Conservation (phyloP, 768 basidiomycete genomes). For the Cystofilobasidium bisporidii region DNA sequence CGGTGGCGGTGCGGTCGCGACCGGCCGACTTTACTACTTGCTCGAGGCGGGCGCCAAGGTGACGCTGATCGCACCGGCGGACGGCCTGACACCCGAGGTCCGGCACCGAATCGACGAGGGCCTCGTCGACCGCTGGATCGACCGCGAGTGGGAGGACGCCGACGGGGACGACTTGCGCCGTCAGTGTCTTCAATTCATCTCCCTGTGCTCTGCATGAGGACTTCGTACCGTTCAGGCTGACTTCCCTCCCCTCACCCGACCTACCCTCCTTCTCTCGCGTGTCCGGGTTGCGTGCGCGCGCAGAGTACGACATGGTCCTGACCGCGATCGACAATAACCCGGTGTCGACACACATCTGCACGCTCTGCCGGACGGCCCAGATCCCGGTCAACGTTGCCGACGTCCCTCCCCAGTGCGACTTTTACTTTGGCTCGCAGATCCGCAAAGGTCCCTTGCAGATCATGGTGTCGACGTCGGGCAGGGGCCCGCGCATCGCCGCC, state of each 20-base stretch:
- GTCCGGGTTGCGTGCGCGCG: too few relatives aligned
- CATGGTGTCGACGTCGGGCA: conserved; percentile 91
- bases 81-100: conserved; percentile 51
- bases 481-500: conserved; percentile 81
- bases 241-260: too few relatives aligned
- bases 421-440: conserved; percentile 93
- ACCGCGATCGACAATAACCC: conserved; percentile 81
- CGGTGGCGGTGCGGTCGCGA: conserved; percentile 87
- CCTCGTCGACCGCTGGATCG: conserved; percentile 13
- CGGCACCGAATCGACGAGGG: conserved; percentile 37
- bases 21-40: conserved; percentile 74
- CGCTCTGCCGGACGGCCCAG: conserved; percentile 54
- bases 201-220: too few relatives aligned
- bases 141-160: conserved; percentile 22
- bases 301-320: conserved; percentile 70
- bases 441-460: conserved; percentile 84
- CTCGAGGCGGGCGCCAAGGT: conserved; percentile 60
- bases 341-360: conserved; percentile 61
- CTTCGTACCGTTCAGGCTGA: too few relatives aligned
- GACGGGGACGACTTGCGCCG: conserved; percentile 6
- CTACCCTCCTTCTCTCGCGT: too few relatives aligned
- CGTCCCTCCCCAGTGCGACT: conserved; percentile 77
- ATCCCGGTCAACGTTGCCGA: conserved; percentile 95
- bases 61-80: conserved; percentile 56
- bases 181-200: neutral